A percentile compares a stretch with the other conserved stretches of the same genome.
Conservation (phyloP, 2,329 filamentous ascomycete genomes). For the Exserohilum rostratum region DNA sequence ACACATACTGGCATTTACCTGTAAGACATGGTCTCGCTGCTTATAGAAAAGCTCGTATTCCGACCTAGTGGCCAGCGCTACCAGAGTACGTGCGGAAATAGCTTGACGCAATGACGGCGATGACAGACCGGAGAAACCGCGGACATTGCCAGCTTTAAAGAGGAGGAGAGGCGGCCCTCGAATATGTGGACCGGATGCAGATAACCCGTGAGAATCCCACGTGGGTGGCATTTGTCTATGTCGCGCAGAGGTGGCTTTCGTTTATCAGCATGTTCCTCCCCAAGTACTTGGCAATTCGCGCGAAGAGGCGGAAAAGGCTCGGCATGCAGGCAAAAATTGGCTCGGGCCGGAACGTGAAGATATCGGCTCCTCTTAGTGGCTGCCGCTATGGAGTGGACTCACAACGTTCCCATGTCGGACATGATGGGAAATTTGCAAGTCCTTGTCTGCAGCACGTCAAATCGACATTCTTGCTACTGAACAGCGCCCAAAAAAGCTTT, state of each 20-base stretch:
- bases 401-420: not conserved
- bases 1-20: not conserved
- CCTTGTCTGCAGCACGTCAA: not conserved
- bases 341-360: not conserved
- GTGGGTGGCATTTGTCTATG: not conserved
- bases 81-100: not conserved
- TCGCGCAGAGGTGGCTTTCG: not conserved
- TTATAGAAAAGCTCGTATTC: not conserved
- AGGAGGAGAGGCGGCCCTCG: not conserved
- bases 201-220: not conserved
- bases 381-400: not conserved
- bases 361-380: not conserved
- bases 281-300: slow-evolving; percentile 2
- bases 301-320: not conserved
- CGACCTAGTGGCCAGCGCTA: not conserved
- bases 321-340: not conserved
- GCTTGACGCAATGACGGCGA: not conserved
- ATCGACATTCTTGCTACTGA: not conserved
- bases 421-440: not conserved
- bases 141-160: not conserved
- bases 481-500: not conserved
- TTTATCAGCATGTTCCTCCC: not conserved
- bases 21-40: not conserved
- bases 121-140: not conserved
- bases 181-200: not conserved